Conservation (phyloP, 768 basidiomycete species). For the Leccinum arenicola region DNA sequence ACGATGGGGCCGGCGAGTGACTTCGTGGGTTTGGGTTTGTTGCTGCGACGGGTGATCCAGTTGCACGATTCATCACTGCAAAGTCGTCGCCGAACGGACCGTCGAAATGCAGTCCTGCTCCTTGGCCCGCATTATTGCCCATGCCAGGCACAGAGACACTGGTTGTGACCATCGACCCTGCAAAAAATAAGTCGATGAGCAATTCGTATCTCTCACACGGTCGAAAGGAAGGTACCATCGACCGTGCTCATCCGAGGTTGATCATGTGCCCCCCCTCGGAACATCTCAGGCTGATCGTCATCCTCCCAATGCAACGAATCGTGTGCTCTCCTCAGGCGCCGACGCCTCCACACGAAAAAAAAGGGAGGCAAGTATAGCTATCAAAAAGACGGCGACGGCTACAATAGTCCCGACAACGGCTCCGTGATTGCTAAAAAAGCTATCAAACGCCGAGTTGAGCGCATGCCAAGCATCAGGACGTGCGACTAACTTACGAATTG, state of each 20-base stretch:
- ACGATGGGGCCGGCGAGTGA: slow-evolving; percentile 21
- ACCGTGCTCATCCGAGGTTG: slow-evolving; percentile 22
- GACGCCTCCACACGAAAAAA: slow-evolving; percentile 36
- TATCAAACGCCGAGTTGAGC: slow-evolving; percentile 25
- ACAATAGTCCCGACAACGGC: slow-evolving; percentile 74
- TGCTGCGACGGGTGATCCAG: slow-evolving; percentile 23
- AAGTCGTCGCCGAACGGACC: slow-evolving; percentile 2
- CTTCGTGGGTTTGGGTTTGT: not conserved
- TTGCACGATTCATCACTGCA: slow-evolving; percentile 12
- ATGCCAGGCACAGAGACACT: not conserved
- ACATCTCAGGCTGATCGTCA: slow-evolving; percentile 4
- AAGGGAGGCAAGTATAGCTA: slow-evolving; percentile 42
- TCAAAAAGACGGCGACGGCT: slow-evolving; percentile 55
- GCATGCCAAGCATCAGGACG: not conserved
- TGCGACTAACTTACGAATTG: slow-evolving; percentile 24
- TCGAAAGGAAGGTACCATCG: slow-evolving; percentile 10
- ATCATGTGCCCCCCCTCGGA: slow-evolving; percentile 35
- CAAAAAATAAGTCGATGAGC: not conserved
- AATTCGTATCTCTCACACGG: not conserved
- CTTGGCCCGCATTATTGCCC: not conserved
- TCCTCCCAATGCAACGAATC: slow-evolving; percentile 30
- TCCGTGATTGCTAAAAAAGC: slow-evolving; percentile 65
- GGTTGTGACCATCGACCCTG: not conserved
- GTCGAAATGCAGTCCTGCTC: not conserved
- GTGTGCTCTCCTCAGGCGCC: slow-evolving; percentile 38